Conservation (phyloP, 805 yeast species). For the Blastobotrys peoriensis region DNA sequence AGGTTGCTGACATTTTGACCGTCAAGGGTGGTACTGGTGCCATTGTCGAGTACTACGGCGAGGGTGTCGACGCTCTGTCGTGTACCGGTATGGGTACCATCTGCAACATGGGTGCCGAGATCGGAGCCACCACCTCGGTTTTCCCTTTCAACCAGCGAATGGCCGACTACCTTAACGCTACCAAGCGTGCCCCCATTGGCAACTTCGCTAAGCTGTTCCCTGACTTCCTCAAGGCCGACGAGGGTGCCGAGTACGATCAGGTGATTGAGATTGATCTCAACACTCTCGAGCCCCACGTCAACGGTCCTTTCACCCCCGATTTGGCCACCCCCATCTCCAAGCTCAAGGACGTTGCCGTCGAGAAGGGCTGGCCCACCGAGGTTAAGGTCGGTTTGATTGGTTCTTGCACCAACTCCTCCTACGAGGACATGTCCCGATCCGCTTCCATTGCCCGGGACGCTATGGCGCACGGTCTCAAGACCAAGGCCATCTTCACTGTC, state of each 20-base stretch:
- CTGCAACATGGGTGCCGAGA: conserved; percentile 99
- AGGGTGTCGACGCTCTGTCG: conserved; percentile 85
- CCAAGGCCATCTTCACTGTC: conserved; percentile 87
- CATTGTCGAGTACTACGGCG: conserved; percentile 94
- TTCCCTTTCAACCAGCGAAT: conserved; percentile 94
- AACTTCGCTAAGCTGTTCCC: conserved; percentile 71
- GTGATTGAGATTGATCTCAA: conserved; percentile 83
- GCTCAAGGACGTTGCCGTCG: conserved; percentile 74
- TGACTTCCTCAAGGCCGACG: conserved; percentile 75
- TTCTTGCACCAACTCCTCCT: conserved; percentile 97
- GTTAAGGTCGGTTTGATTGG: conserved; percentile 95
- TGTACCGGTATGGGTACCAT: conserved; percentile 99
- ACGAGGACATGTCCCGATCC: conserved; percentile 97
- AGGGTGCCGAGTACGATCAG: conserved; percentile 91
- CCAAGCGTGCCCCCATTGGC: conserved; percentile 80
- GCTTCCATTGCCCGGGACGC: conserved; percentile 91
- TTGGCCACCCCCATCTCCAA: conserved; percentile 90
- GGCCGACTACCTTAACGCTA: conserved; percentile 79
- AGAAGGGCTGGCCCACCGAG: conserved; percentile 87
- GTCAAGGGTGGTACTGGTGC: conserved; percentile 98
- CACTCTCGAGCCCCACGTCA: conserved; percentile 89
- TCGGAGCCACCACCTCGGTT: conserved; percentile 96
- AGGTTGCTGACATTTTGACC: conserved; percentile 88
- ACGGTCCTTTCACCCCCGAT: conserved; percentile 99
- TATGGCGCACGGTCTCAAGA: conserved; percentile 79